Evolutionary conservation across 176 grass and related monocot genomes (phyloP).

Genomic region (Bolboschoenus planiculmis): DNA sequence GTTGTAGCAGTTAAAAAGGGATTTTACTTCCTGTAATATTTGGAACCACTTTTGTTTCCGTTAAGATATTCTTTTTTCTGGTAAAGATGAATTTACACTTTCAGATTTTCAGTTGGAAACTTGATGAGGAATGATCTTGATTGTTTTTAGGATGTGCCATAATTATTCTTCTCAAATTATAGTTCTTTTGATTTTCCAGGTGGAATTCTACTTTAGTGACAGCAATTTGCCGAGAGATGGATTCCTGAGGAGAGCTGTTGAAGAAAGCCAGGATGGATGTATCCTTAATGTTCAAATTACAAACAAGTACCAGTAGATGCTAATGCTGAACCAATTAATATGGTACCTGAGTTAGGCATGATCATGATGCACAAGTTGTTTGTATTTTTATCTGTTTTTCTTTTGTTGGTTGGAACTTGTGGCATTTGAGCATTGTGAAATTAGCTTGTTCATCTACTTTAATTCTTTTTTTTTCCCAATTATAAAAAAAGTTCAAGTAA

Average conservation of each 20-base stretch:
- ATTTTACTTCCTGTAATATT: neutral
- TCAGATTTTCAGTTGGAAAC: neutral
- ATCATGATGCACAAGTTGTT: neutral
- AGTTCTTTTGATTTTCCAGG: conserved; percentile 28
- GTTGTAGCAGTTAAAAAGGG: neutral
- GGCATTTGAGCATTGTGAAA: neutral
- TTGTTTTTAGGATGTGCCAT: neutral
- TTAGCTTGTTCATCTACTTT: neutral
- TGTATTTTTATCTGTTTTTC: neutral
- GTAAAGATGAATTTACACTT: neutral
- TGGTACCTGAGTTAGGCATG: neutral
- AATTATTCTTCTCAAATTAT: neutral
- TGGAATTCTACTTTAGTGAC: conserved; percentile 95
- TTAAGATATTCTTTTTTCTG: neutral
- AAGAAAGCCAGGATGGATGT: conserved; percentile 74
- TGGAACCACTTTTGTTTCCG: neutral
- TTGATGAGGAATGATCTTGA: neutral
- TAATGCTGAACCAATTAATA: neutral
- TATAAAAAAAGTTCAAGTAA: neutral
- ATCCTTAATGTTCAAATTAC: neutral
- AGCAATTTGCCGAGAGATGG: conserved; percentile 79
- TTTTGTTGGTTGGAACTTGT: neutral
- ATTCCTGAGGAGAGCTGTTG: conserved; percentile 50
- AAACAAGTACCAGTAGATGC: neutral
- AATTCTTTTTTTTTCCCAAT: conserved; percentile 1